Base-by-base conservation (phyloP, 2,329 filamentous ascomycete species). In the Penicillium paneum region DNA sequence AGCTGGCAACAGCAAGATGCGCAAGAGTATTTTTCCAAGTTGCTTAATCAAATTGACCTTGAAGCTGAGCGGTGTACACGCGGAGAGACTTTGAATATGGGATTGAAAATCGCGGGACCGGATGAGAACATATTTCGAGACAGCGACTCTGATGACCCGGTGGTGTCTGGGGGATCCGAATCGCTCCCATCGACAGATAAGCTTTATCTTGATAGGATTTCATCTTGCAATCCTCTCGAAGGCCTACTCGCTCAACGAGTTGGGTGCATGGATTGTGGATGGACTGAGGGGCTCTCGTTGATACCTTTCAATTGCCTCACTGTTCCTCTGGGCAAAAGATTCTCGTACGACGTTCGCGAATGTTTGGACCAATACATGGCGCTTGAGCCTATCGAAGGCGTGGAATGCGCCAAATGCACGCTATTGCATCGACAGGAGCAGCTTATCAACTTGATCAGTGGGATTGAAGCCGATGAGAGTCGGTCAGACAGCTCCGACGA, bases 1-100 rank as follows among this genome's bases (percentile, higher is more conserved):
- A 96, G 90, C 29, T 96, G 89, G 84, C 89, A 95, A 63, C 94
- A 97, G 70, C 94, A 99, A 73, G 94, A 99, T 74, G 94, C 94
- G 5, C 94, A 97, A 69, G 94, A 99, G 72, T 99, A 97, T 71
- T 97, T 90, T 66, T 93, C 91, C 15, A 95, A 93, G 66, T 81
- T 99, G 13, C 74, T 97, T 44, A 91, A 93, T 62, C 87, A 92
- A 64, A 79, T 96, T 28, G 90, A 97, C 66, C 88, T 87, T 65
- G 90, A 95, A 67, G 79, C 90, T 38, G 76, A 78, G 19, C 81
- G 79, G 61, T 79, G 80, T 42, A 75, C 75, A 55, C 67, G 71
- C 51, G 65, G 70, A 56, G 60, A 78, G 69, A 71, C 77, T 64
- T 69, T 73, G 69, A 69, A 77, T 58, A 54, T 76, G 65, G 71